phyloP scores from a whole-genome alignment of 2,329 filamentous ascomycete genomes.

The Nigrospora osmanthi region DNA sequence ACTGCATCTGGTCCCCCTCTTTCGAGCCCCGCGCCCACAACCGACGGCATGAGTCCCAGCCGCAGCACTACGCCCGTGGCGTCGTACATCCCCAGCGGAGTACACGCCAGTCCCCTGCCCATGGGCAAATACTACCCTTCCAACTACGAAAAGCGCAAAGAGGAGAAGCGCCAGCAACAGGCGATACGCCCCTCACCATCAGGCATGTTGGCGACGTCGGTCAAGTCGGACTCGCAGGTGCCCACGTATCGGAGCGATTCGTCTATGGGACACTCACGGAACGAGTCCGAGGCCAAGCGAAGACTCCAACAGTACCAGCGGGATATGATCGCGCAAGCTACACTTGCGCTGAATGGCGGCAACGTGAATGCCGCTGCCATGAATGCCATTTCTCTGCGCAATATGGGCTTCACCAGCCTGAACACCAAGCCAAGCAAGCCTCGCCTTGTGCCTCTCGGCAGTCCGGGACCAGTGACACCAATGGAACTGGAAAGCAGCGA shows the following conservation, averaged over 20 bases:
- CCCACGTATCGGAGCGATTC: slow-evolving; percentile 15
- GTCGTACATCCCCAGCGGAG: slow-evolving; percentile 42
- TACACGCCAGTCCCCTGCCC: slow-evolving; percentile 38
- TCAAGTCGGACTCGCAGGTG: slow-evolving; percentile 27
- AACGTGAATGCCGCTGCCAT: slow-evolving; percentile 22
- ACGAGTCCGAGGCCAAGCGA: slow-evolving; percentile 39
- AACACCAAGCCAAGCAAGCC: slow-evolving; percentile 34
- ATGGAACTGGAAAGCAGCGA: slow-evolving; percentile 44
- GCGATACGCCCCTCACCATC: slow-evolving; percentile 11
- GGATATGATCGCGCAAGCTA: slow-evolving; percentile 53
- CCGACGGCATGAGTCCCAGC: background rate
- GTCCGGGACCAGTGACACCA: slow-evolving; percentile 53
- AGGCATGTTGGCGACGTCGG: slow-evolving; percentile 17
- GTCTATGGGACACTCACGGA: slow-evolving; percentile 21
- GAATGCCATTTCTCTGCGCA: slow-evolving; percentile 25
- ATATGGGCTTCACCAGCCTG: slow-evolving; percentile 28
- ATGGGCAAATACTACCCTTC: slow-evolving; percentile 58
- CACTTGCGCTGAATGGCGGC: slow-evolving; percentile 30
- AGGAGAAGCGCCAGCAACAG: slow-evolving; percentile 12
- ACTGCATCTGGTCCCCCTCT: too few relatives aligned
- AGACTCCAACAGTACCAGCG: slow-evolving; percentile 51
- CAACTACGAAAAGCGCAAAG: slow-evolving; percentile 44
- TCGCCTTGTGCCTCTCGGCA: slow-evolving; percentile 43
- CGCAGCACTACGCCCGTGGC: slow-evolving; percentile 34
- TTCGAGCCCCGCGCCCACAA: too few relatives aligned